Evolutionary conservation across 495 filamentous ascomycete genomes (phyloP), one percentile per base, ranked within the genome.

Genomic region (Thozetella sp.): DNA sequence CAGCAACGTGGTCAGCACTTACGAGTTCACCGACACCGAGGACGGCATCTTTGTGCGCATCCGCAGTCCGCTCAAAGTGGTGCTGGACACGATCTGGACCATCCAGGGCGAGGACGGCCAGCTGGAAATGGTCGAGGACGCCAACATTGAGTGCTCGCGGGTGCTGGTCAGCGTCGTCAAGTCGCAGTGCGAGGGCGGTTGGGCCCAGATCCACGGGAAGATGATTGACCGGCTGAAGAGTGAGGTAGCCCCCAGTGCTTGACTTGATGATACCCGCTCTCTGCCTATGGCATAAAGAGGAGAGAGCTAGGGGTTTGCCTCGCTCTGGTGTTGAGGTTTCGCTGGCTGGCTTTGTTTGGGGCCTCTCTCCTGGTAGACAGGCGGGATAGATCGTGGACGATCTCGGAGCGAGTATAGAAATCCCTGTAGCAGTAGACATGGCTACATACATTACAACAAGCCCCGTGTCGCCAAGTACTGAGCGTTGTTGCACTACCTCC

Each of bases 81-180:
- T 75, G 3, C 76, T 80, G 78, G 79, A 82, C 54, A 80, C 76
- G 20, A 24, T 61, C 17, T 82, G 79, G 79, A 64, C 63, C 53
- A 59, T 82, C 13, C 26, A 57, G 51, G 65, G n/a, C 6, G 59
- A 63, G 13, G 63, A 48, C 4, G 66, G 52, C 0, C 58, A 20
- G 22, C 56, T 70, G 53, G 67, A 77, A 62, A 59, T 80, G 54
- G 62, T 78, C 37, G 76, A 80, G 54, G 72, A 74, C 12, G 65
- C 75, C 22, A 60, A 57, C 17, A 77, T 82, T 37, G 64, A 48
- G 6, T 80, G 77, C 62, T 76, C 75, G 19, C 63, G 71, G 56
- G 51, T 80, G 45, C 61, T 82, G 61, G 24, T 80, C 22, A 67
- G 72, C 1, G 67, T 77, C 19, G 73, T 80, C 22, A 77, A 73